Base-by-base conservation (phyloP, 345 rosid genomes). In the Viola odorata region DNA sequence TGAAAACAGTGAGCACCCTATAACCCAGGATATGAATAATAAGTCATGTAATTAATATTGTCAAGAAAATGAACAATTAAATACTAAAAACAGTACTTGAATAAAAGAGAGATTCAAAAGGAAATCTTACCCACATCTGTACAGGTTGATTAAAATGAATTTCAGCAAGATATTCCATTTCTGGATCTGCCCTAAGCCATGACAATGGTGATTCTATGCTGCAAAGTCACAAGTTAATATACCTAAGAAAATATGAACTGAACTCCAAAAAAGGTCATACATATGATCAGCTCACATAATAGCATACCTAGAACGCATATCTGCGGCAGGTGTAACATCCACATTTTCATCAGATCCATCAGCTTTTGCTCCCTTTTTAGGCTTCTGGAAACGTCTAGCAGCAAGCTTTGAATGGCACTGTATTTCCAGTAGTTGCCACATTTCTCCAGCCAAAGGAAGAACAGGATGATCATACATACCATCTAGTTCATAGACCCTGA, bases 131-230 rank as follows among this genome's bases (percentile, higher is more conserved):
- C 97, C 99, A 94, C 99, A 90, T 94, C 85, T 87, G 99, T 57
- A 94, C 85, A 65, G 99, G 97, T 83, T 94, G 99, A 75, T 86
- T 89, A 71, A 90, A 84, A 71, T 94, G 95, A 80, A 90, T 78
- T 81, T 89, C 99, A 67, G 97, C 85, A 68, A 94, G 84, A 69
- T 94, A 90, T 74, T 94, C 99, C 91, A 94, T 90, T 79, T 94
- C 99, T 40, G 99, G 96, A 70, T 94, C 99, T 54, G 95, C 96
- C 79, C 96, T 84, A 66, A 94, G 83, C 97, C 99, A 94, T 52
- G 82, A 80, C 66, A 94, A 77, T 39, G 97, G 99, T 15, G 99
- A 94, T 50, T 94, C 99, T 62, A 84, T 75, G 72, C 99, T 94
- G 84, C 81, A 81, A 64, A 73, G 42, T 39, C 53, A 72, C 17